Evolutionary conservation across 78 protist genomes (phyloP).

Genomic region (Protostelium mycophagum): DNA sequence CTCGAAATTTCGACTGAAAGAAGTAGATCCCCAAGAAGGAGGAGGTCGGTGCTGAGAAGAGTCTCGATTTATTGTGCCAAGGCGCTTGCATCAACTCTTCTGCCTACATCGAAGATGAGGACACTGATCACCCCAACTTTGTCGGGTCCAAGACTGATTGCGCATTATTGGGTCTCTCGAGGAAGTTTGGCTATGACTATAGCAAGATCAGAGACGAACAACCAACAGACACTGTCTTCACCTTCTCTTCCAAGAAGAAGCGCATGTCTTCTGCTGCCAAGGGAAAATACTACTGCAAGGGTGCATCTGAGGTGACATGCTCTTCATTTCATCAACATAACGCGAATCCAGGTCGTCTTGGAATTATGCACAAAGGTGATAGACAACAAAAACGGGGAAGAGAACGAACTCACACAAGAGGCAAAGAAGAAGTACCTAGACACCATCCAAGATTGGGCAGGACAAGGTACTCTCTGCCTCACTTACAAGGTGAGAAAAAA

Average conservation of each 20-base stretch:
- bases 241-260: conserved; percentile 81
- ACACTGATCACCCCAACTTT: conserved; percentile 41
- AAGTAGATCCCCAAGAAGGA: background rate
- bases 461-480: conserved; percentile 81
- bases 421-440: conserved; percentile 8
- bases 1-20: background rate
- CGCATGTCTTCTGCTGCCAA: conserved; percentile 16
- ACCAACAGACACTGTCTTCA: conserved; percentile 14
- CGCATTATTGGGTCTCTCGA: conserved; percentile 41
- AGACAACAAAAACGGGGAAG: conserved; percentile 41
- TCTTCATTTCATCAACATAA: conserved; percentile 46
- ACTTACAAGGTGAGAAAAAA: conserved; percentile 41
- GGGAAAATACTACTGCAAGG: conserved; percentile 43
- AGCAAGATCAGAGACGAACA: conserved; percentile 31
- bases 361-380: conserved; percentile 42
- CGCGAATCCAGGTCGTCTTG: conserved; percentile 78
- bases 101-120: conserved; percentile 46
- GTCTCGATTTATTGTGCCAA: conserved; percentile 12
- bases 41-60: background rate
- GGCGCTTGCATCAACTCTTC: conserved; percentile 55
- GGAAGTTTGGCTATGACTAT: conserved; percentile 32
- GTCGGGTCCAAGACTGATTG: conserved; percentile 79
- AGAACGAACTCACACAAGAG: conserved; percentile 33
- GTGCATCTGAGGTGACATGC: conserved; percentile 43
- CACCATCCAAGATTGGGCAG: conserved; percentile 55